Base-by-base conservation (phyloP, 768 basidiomycete genomes). In the Mycena galopus region DNA sequence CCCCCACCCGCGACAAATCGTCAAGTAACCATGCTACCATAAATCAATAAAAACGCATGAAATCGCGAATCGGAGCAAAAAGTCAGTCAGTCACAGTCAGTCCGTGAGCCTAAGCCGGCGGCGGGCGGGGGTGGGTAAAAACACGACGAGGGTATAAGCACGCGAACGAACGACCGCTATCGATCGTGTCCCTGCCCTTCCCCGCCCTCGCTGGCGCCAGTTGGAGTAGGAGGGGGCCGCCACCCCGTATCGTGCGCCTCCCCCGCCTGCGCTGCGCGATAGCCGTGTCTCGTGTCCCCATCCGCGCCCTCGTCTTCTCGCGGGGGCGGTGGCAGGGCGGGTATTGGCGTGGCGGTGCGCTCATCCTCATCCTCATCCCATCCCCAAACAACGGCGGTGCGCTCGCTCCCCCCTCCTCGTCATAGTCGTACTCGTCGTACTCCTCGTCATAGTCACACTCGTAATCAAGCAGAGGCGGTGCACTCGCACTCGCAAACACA, bases 201-300 rank as follows among this genome's bases (percentile, higher is more conserved):
- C n/a, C n/a, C n/a, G n/a, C n/a, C n/a, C n/a, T n/a, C n/a, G n/a
- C n/a, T n/a, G n/a, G n/a, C n/a, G n/a, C n/a, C n/a, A n/a, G n/a
- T n/a, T n/a, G n/a, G n/a, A n/a, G n/a, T n/a, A n/a, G n/a, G n/a
- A n/a, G n/a, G n/a, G n/a, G n/a, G n/a, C n/a, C n/a, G n/a, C 71
- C 71, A 73, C 35, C 71, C 71, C 39, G 71, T 73, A 65, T 73
- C 71, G 60, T 73, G 71, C 55, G 56, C 71, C 66, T 64, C 56
- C 44, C 68, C 60, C 39, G 42, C 39, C 32, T 5, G 61, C 19
- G 29, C 17, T 19, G 17, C 35, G 35, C 62, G 6, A 35, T 37
- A 44, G 16, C 27, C 32, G 17, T 23, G 35, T 27, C 12, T 33
- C 10, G 4, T 35, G 17, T 53, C 57, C 33, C 2, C 29, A 21